phyloP scores from a whole-genome alignment of 2,329 filamentous ascomycete genomes.

The Metarhizium robertsii region DNA sequence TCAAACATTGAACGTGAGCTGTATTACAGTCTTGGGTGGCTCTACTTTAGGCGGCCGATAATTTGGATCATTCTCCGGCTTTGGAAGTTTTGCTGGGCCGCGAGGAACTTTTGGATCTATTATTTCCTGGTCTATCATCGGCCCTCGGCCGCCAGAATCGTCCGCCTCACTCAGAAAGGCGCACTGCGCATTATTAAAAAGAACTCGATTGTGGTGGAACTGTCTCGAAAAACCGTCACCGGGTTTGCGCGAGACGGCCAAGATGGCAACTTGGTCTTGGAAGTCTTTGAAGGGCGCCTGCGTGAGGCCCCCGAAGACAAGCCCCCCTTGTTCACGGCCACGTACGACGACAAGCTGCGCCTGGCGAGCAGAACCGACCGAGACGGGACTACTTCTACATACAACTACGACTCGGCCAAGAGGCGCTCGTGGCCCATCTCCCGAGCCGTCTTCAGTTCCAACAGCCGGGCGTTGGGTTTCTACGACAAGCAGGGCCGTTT shows the following conservation, averaged over 20 bases:
- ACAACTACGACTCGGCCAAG: conserved; percentile 14
- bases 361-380: conserved; percentile 15
- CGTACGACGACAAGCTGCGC: conserved; percentile 19
- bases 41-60: conserved; percentile 13
- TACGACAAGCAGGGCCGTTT: neutral
- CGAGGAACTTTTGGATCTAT: conserved; percentile 23
- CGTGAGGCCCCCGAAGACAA: conserved; percentile 12
- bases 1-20: conserved; percentile 26
- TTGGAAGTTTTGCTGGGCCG: conserved; percentile 21
- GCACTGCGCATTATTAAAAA: conserved; percentile 17
- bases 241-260: neutral
- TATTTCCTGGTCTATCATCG: conserved; percentile 23
- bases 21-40: conserved; percentile 20
- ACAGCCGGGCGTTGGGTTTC: neutral
- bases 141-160: conserved; percentile 20
- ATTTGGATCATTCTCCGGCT: conserved; percentile 18
- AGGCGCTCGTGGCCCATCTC: conserved; percentile 2
- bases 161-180: conserved; percentile 22
- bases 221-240: neutral
- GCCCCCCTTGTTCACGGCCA: conserved; percentile 14
- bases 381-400: conserved; percentile 13
- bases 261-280: conserved; percentile 13
- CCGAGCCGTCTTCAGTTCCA: neutral
- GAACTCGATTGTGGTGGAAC: conserved; percentile 5
- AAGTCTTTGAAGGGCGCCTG: conserved; percentile 19